Evolutionary conservation across 192 early-diverging fungal species (phyloP), one percentile per base, ranked within the genome.

Genomic region (Thamnidium elegans): DNA sequence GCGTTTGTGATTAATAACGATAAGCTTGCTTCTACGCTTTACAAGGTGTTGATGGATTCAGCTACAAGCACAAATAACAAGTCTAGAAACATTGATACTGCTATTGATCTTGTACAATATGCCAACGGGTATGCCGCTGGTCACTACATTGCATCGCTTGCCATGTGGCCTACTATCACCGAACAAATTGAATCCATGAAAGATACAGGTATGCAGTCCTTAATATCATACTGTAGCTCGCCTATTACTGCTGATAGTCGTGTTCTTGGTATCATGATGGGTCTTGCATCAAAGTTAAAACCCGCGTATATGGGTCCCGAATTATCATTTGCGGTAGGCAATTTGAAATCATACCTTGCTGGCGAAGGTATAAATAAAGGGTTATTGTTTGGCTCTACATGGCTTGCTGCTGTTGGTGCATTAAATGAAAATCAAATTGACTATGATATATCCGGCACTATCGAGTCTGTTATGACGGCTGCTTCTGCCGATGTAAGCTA

Each of bases 1-100:
- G 58, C 62, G 10, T 73, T 56, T 36, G 39, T 68, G 6, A 64
- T 73, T 36, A 50, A 36, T 10, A 68, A 73, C n/a, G 71, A 73
- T n/a, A 58, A 63, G 14, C 20, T 63, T 17, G 15, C 30, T 17
- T 56, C 20, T 7, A 30, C 34, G 0, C 17, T 73, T 23, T 23
- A 58, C 1, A 44, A 56, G 11, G 36, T 43, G 1, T 44, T 63
- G 1, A 39, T 62, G 8, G 23, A 61, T 7, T 42, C 58, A 14
- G 50, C 55, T 36, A 14, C 34, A 1, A 50, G 9, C n/a, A 34
- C 50, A 7, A 21, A 53, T 0, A 50, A 3, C 7, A 45, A 58
- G 3, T 44, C 31, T 13, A 36, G 63, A 21, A 54, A 51, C 4
- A 66, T 71, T 0, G 69, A 71, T 42, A 60, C 58, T 1, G 21